Evolutionary conservation across 1,284 basidiomycete species (phyloP).

Genomic region (Boletus chippewaensis): DNA sequence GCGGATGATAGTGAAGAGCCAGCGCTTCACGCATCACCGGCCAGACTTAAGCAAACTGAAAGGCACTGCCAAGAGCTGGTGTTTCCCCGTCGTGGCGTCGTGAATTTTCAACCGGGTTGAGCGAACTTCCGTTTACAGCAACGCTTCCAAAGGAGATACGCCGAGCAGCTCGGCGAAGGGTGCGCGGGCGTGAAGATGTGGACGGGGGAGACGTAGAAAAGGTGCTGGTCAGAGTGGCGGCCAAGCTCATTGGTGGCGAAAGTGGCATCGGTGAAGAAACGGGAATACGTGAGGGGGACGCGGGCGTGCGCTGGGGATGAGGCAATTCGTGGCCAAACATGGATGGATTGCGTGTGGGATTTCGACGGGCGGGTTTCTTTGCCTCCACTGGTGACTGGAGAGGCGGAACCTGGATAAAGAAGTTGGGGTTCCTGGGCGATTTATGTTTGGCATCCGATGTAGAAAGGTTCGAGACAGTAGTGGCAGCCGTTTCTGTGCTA

Average conservation of each 20-base stretch:
- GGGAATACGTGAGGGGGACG: conserved; percentile 30
- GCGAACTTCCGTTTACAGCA: conserved; percentile 6
- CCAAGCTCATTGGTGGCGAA: conserved; percentile 18
- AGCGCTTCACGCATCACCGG: not conserved
- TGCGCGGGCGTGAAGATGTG: conserved; percentile 25
- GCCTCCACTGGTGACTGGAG: conserved; percentile 10
- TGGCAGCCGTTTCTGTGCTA: conserved; percentile 31
- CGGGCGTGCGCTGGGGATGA: conserved; percentile 28
- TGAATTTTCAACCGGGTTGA: conserved; percentile 8
- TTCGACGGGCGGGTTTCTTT: conserved; percentile 31
- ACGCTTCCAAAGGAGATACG: conserved; percentile 30
- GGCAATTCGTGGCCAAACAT: conserved; percentile 33
- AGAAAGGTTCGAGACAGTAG: conserved; percentile 25
- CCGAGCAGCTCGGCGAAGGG: conserved; percentile 31
- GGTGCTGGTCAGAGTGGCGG: not conserved
- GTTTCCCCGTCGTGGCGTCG: conserved; percentile 17
- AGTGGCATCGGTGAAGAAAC: conserved; percentile 29
- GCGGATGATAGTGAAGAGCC: conserved; percentile 3
- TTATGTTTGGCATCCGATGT: conserved; percentile 20
- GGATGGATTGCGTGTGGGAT: conserved; percentile 27
- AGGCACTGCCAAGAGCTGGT: conserved; percentile 26
- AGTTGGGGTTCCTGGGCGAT: conserved; percentile 13
- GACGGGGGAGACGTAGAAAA: conserved; percentile 4
- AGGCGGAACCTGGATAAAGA: conserved; percentile 18
- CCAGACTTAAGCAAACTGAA: conserved; percentile 25